These are phyloP conservation scores for Chlamydomonas asymmetrica DNA, from an alignment of 139 green algal species.

Conservation along the genomic window DNA sequence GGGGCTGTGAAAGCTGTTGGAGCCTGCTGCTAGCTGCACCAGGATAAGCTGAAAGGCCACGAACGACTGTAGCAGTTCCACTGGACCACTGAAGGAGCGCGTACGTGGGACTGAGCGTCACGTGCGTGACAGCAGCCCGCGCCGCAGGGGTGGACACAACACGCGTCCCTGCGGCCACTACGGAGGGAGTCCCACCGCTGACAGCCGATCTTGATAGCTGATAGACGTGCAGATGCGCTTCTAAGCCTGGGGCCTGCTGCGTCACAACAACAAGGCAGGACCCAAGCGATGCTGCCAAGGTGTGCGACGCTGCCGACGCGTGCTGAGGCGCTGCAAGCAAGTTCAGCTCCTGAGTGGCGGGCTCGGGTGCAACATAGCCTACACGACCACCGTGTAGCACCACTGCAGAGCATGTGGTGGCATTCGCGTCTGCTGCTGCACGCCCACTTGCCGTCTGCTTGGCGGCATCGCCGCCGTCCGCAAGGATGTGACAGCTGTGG, in stretches of 20 bases:
- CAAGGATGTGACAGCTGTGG: slow-evolving; percentile 13
- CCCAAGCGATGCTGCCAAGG: background rate
- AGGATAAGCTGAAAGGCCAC: no score
- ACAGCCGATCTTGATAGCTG: background rate
- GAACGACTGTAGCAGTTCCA: slow-evolving; percentile 13
- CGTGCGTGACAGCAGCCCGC: background rate
- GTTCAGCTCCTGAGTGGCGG: background rate
- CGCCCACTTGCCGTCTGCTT: background rate
- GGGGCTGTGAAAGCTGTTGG: no score
- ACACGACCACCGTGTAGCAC: slow-evolving; percentile 8
- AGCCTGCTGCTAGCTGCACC: no score
- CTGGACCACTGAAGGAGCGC: slow-evolving; percentile 23
- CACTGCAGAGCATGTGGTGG: background rate
- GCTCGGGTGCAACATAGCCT: background rate
- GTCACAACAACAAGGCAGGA: background rate
- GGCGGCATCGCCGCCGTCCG: background rate
- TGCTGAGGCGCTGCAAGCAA: background rate
- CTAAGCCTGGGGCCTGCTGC: background rate
- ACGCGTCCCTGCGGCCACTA: background rate
- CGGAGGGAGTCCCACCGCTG: slow-evolving; percentile 1
- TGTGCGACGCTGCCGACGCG: background rate
- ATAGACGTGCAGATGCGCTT: slow-evolving; percentile 6
- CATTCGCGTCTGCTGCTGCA: background rate
- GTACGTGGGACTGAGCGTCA: slow-evolving; percentile 10
- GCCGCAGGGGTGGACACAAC: no score